A percentile compares a stretch with the other conserved stretches of the same genome.
Evolutionary conservation across 1,139 yeast species (phyloP).

Genomic region (Arxiozyma heterogenica): DNA sequence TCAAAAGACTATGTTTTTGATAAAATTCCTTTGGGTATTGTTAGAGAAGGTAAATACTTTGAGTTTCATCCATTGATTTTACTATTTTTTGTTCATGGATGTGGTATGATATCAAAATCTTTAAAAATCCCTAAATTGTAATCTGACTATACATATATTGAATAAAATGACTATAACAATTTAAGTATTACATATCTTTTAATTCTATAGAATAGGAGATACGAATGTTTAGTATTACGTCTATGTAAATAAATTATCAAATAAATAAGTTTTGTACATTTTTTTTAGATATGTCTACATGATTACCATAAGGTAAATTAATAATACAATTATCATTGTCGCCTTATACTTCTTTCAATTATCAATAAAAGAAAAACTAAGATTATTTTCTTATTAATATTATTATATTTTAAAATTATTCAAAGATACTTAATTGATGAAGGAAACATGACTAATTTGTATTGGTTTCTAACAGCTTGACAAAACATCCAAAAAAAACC

Average conservation of each 20-base stretch:
- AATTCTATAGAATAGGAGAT: neutral
- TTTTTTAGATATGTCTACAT: neutral
- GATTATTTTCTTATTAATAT: no score
- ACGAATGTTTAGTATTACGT: neutral
- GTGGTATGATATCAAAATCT: constrained; percentile 85
- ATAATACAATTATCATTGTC: neutral
- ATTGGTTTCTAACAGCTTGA: no score
- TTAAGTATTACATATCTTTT: neutral
- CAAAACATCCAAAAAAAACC: no score
- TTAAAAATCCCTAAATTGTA: constrained; percentile 84
- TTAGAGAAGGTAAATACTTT: constrained; percentile 43
- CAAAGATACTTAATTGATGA: no score
- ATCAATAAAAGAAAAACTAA: no score
- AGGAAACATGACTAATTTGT: no score
- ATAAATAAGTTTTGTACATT: no score
- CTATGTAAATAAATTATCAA: neutral
- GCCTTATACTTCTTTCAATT: no score
- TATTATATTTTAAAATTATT: no score
- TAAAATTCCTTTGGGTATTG: constrained; percentile 57
- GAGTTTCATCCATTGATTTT: constrained; percentile 69
- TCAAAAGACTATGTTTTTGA: constrained; percentile 37
- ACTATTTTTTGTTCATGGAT: constrained; percentile 70
- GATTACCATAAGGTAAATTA: neutral
- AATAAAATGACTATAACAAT: neutral
- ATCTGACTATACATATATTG: constrained; percentile 4